Conservation (phyloP, 2,329 filamentous ascomycete genomes). For the Cladosporium sp. region DNA sequence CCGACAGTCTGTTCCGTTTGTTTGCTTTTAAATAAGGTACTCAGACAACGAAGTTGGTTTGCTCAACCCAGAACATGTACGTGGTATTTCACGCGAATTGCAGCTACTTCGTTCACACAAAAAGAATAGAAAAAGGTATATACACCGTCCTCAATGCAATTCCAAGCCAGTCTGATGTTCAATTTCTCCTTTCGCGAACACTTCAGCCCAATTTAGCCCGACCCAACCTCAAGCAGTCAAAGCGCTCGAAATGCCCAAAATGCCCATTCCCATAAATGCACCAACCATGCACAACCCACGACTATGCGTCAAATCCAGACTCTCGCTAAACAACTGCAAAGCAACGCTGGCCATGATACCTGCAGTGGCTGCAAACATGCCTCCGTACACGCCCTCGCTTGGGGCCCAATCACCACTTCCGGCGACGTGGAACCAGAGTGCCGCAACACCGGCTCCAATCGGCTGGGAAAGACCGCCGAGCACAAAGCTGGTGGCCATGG, state of each 20-base stretch:
- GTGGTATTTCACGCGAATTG: not conserved
- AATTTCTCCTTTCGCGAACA: not conserved
- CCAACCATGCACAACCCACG: slow-evolving; percentile 75
- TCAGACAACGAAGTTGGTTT: not conserved
- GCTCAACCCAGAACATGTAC: not conserved
- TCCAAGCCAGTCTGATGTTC: not conserved
- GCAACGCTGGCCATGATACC: slow-evolving; percentile 96
- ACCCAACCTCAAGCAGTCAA: slow-evolving; percentile 61
- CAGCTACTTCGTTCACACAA: not conserved
- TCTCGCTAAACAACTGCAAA: slow-evolving; percentile 85
- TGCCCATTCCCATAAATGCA: slow-evolving; percentile 82
- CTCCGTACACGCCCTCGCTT: slow-evolving; percentile 66
- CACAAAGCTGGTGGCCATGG: slow-evolving; percentile 80
- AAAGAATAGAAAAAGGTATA: not conserved
- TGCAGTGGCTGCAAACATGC: slow-evolving; percentile 84
- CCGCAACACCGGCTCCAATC: slow-evolving; percentile 79
- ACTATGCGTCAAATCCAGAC: slow-evolving; percentile 78
- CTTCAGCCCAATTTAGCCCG: too few relatives aligned
- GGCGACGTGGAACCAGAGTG: slow-evolving; percentile 79
- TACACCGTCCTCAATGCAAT: not conserved
- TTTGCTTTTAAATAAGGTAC: too few relatives aligned
- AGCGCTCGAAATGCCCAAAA: slow-evolving; percentile 83
- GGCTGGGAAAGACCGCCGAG: slow-evolving; percentile 88
- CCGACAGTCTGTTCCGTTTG: not conserved
- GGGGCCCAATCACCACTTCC: slow-evolving; percentile 48